Percentiles rank a stretch among this genome's conserved stretches.
These are phyloP conservation scores for Leccinum solheimii DNA, from an alignment of 1,284 basidiomycete genomes.

Conservation along the genomic window DNA sequence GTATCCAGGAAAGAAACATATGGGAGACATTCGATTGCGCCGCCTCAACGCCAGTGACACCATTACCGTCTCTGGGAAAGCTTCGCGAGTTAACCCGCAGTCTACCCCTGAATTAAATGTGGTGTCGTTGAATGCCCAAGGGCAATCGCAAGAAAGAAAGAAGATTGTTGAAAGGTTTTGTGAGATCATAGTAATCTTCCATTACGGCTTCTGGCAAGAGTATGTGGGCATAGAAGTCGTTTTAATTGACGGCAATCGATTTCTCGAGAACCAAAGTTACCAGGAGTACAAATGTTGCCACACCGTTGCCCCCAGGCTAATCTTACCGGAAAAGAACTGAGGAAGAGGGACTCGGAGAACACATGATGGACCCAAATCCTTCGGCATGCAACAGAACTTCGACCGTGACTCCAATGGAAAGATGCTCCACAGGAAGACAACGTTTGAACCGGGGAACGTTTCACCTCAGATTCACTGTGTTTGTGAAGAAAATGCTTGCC, in stretches of 20 bases:
- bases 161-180: not conserved
- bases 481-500: not conserved
- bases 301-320: not conserved
- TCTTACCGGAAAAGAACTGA: not conserved
- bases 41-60: not conserved
- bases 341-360: not conserved
- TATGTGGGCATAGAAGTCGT: not conserved
- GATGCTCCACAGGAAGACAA: not conserved
- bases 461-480: not conserved
- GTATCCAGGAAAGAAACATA: not conserved
- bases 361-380: not conserved
- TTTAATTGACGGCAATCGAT: not conserved
- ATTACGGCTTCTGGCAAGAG: not conserved
- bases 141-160: not conserved
- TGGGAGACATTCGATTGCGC: not conserved
- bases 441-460: not conserved
- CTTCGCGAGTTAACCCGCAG: not conserved
- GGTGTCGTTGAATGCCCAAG: not conserved
- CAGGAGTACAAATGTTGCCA: not conserved
- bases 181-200: not conserved
- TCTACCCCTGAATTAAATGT: not conserved
- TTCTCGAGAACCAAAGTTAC: not conserved
- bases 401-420: not conserved
- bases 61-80: not conserved
- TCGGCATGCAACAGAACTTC: not conserved